These are phyloP conservation scores for Candida ortonii DNA, from an alignment of 805 yeast genomes.

Conservation along the genomic window DNA sequence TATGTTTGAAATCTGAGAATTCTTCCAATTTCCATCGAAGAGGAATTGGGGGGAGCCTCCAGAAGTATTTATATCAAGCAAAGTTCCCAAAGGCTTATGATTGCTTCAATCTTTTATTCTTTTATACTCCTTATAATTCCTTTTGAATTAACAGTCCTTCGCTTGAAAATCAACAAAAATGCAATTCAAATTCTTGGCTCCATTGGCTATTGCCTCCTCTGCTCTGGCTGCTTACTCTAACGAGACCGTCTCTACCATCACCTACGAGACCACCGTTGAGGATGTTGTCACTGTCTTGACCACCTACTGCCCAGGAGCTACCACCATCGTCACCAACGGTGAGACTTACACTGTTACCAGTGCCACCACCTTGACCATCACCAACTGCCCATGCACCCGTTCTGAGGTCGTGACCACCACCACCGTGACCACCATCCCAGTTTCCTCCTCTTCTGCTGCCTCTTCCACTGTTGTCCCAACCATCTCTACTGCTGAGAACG, in stretches of 20 bases:
- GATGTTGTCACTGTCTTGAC: constrained; percentile 68
- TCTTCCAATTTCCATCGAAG: constrained; percentile 14
- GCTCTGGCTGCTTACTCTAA: constrained; percentile 47
- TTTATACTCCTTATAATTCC: constrained; percentile 3
- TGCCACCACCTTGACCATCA: constrained; percentile 80
- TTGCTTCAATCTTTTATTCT: background rate
- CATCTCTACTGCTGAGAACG: constrained; percentile 29
- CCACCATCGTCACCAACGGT: constrained; percentile 62
- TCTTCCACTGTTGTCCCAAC: constrained; percentile 15
- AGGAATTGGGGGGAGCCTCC: constrained; percentile 1
- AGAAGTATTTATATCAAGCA: constrained; percentile 10
- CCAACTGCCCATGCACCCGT: constrained; percentile 83
- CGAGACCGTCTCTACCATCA: constrained; percentile 47
- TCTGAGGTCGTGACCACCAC: constrained; percentile 24
- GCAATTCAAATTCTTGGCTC: constrained; percentile 35
- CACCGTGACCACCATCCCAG: constrained; percentile 21
- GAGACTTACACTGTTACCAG: constrained; percentile 70
- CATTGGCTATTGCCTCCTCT: constrained; percentile 36
- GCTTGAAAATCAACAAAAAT: constrained; percentile 30
- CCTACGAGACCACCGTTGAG: constrained; percentile 40
- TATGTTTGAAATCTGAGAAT: constrained; percentile 11
- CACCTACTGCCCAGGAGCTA: constrained; percentile 81
- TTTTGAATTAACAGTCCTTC: constrained; percentile 27
- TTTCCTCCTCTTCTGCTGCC: constrained; percentile 18
- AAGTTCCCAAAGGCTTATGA: constrained; percentile 1